Percentiles rank a stretch among this genome's conserved stretches.
Conservation (phyloP, 2,329 filamentous ascomycete species). For the Sclerotinia nivalis region DNA sequence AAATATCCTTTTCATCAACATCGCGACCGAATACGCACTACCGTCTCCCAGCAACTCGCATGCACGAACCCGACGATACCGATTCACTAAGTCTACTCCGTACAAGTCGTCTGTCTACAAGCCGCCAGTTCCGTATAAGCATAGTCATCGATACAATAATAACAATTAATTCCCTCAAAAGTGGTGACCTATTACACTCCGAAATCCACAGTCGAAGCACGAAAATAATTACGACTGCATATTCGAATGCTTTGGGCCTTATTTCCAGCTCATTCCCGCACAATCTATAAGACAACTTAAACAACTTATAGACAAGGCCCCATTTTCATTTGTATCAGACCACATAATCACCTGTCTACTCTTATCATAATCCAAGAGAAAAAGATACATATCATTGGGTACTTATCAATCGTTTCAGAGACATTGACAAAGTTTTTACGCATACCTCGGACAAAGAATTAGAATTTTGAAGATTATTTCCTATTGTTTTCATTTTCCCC, state of each 20-base stretch:
- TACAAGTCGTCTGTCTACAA: not conserved
- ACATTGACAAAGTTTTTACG: constrained; percentile 10
- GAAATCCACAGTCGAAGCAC: not conserved
- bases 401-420: constrained; percentile 6
- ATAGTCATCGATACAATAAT: not conserved
- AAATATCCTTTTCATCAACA: not conserved
- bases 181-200: not conserved
- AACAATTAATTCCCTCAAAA: not conserved
- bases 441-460: not conserved
- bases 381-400: constrained; percentile 1
- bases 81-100: not conserved
- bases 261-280: not conserved
- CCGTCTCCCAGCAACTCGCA: not conserved
- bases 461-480: not conserved
- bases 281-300: not conserved
- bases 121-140: not conserved
- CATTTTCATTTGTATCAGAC: not conserved
- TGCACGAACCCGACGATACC: constrained; percentile 2
- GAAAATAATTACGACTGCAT: not conserved
- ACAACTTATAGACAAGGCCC: not conserved
- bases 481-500: not conserved
- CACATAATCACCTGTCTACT: not conserved
- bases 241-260: not conserved
- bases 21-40: constrained; percentile 1
- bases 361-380: not conserved